phyloP scores from a whole-genome alignment of 2,329 filamentous ascomycete species.

The Penicillium brevicompactum region DNA sequence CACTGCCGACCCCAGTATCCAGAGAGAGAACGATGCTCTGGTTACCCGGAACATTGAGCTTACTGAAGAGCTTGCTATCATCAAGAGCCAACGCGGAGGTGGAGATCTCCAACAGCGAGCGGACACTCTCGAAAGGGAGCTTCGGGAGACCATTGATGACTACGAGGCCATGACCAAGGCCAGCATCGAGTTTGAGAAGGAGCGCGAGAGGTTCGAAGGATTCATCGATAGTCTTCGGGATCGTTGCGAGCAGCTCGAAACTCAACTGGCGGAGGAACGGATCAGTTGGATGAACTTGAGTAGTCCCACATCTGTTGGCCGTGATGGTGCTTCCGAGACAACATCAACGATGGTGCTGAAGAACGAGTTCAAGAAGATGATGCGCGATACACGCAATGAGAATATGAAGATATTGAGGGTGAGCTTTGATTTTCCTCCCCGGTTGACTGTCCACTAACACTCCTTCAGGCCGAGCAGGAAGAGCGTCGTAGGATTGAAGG shows the following conservation, averaged over 20 bases:
- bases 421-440: constrained; percentile 34
- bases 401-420: constrained; percentile 67
- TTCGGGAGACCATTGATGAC: constrained; percentile 68
- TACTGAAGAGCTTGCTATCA: constrained; percentile 49
- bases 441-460: constrained; percentile 16
- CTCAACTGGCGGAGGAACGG: constrained; percentile 67
- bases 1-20: constrained; percentile 59
- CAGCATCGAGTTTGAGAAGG: constrained; percentile 70
- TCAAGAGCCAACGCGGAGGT: constrained; percentile 38
- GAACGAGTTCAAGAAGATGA: constrained; percentile 80
- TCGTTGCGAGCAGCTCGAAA: constrained; percentile 64
- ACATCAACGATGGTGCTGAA: constrained; percentile 70
- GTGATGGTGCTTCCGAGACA: constrained; percentile 51
- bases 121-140: constrained; percentile 63
- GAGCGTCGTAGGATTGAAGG: constrained; percentile 68
- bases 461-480: constrained; percentile 67
- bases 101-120: constrained; percentile 52
- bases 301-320: constrained; percentile 50
- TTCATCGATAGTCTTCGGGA: constrained; percentile 66
- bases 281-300: constrained; percentile 66
- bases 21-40: constrained; percentile 62
- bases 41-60: constrained; percentile 51
- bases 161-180: constrained; percentile 72
- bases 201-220: constrained; percentile 65
- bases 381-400: constrained; percentile 70